A percentile compares a stretch with the other conserved stretches of the same genome.
Evolutionary conservation across 208 protist species (phyloP).

Genomic region (Acanthamoeba royreba): DNA sequence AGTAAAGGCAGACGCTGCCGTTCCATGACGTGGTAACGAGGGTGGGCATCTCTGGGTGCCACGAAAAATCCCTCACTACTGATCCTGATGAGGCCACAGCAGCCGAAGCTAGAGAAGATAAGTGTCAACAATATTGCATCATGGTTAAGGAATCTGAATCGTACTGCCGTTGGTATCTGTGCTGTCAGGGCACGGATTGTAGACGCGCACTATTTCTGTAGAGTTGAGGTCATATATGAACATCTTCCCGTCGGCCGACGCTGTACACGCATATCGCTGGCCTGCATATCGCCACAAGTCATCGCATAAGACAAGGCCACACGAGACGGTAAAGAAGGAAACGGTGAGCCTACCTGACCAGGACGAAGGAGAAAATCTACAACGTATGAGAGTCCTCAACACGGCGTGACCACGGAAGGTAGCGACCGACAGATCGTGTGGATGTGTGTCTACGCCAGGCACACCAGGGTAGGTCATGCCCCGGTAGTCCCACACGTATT

Average conservation of each 20-base stretch:
- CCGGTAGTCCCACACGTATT: conserved; percentile 23
- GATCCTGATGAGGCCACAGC: too few species aligned
- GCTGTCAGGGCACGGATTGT: not conserved
- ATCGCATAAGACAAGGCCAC: not conserved
- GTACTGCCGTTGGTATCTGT: not conserved
- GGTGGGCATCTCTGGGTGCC: not conserved
- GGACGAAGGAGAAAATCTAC: not conserved
- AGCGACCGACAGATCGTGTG: not conserved
- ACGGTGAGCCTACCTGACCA: not conserved
- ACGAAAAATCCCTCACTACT: not conserved
- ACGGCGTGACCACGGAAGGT: not conserved
- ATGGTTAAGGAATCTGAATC: not conserved
- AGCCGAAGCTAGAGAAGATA: not conserved
- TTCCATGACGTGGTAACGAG: not conserved
- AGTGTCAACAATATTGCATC: not conserved
- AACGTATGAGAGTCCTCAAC: not conserved
- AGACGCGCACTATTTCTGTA: not conserved
- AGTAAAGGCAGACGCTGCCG: not conserved
- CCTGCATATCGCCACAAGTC: too few species aligned
- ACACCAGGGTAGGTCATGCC: not conserved
- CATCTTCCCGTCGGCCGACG: not conserved
- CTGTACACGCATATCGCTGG: conserved; percentile 12
- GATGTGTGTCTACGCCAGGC: not conserved
- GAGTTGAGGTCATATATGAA: not conserved
- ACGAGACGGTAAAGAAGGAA: too few species aligned